Evolutionary conservation across 176 grass and related monocot species (phyloP).

Genomic region (Aegilops umbellulata): DNA sequence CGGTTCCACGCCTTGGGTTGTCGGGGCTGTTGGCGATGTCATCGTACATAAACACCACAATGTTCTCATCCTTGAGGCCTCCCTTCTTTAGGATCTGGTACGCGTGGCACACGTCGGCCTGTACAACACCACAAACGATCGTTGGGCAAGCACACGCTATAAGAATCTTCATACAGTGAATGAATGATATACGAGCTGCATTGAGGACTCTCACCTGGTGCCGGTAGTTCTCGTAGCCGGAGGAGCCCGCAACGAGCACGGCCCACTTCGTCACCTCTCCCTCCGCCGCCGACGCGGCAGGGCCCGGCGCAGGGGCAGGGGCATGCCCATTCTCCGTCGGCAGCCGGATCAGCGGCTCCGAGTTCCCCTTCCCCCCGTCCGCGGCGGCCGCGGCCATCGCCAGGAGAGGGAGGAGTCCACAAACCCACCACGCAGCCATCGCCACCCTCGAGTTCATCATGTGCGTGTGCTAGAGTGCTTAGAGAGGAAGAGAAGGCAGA

Average conservation of each 20-base stretch:
- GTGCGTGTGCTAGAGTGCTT: not conserved
- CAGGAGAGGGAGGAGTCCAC: constrained; percentile 30
- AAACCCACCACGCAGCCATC: constrained; percentile 39
- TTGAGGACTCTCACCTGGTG: constrained; percentile 58
- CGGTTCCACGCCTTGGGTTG: constrained; percentile 65
- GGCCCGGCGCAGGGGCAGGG: not conserved
- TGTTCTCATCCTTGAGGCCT: constrained; percentile 84
- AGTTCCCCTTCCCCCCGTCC: constrained; percentile 12
- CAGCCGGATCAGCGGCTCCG: constrained; percentile 56
- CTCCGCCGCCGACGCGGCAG: not conserved
- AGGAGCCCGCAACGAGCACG: constrained; percentile 87
- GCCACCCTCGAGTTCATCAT: not conserved
- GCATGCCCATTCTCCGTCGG: constrained; percentile 32
- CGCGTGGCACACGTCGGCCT: constrained; percentile 92
- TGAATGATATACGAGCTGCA: not conserved
- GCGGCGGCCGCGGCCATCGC: constrained; percentile 22
- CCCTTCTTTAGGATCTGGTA: constrained; percentile 77
- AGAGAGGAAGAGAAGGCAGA: not conserved
- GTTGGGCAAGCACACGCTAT: too few species aligned
- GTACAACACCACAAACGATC: not conserved
- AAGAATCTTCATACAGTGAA: not conserved
- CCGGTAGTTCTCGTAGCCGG: constrained; percentile 80
- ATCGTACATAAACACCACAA: constrained; percentile 89
- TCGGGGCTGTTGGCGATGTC: constrained; percentile 63
- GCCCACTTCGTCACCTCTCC: constrained; percentile 69